A percentile compares a stretch with the other conserved stretches of the same genome.
Evolutionary conservation across 2,329 filamentous ascomycete species (phyloP).

Genomic region (Cytospora piceicola): DNA sequence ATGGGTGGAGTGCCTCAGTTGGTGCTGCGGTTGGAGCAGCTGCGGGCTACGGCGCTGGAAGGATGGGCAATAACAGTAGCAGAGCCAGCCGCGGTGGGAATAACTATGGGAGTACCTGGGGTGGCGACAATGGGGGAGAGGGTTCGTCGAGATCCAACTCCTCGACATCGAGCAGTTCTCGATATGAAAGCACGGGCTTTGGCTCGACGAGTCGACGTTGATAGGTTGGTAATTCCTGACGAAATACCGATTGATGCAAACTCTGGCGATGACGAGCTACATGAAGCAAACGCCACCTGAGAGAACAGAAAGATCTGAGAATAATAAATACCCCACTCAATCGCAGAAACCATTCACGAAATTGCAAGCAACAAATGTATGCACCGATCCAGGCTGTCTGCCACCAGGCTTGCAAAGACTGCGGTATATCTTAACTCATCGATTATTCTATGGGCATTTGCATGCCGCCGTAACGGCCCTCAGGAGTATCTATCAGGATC

Average conservation of each 20-base stretch:
- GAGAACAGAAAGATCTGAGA: background rate
- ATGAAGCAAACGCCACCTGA: background rate
- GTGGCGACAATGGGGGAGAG: conserved; percentile 39
- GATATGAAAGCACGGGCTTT: conserved; percentile 73
- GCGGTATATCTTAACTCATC: conserved; percentile 6
- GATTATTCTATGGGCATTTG: conserved; percentile 30
- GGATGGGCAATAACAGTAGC: conserved; percentile 45
- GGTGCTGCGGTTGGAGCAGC: conserved; percentile 60
- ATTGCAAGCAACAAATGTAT: background rate
- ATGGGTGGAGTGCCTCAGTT: conserved; percentile 74
- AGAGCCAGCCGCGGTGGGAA: conserved; percentile 22
- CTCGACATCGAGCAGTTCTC: conserved; percentile 43
- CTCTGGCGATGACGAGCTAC: background rate
- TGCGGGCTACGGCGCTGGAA: conserved; percentile 67
- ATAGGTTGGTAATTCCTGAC: background rate
- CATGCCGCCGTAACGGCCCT: conserved; percentile 15
- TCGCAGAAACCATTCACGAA: background rate
- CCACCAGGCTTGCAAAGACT: background rate
- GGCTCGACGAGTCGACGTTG: conserved; percentile 68
- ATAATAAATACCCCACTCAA: background rate
- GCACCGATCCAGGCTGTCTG: background rate
- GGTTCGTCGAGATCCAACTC: conserved; percentile 42
- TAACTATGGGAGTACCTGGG: conserved; percentile 41
- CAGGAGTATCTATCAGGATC: conserved; percentile 10
- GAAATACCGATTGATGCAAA: background rate